Conservation (phyloP, 1,139 yeast genomes). For the Pichia sp. region DNA sequence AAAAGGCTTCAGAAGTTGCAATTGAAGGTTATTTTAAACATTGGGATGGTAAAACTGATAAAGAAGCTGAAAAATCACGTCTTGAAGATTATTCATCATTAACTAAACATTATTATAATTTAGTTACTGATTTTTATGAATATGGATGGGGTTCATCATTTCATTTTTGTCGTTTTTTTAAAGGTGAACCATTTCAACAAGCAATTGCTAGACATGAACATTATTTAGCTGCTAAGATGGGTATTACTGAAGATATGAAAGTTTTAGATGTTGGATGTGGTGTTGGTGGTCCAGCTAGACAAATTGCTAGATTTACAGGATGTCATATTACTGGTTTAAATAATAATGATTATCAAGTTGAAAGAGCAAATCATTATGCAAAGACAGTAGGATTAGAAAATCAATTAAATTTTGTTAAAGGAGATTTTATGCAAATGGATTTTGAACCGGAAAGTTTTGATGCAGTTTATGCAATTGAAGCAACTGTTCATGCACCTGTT, state of each 20-base stretch:
- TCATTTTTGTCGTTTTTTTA: conserved; percentile 92
- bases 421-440: conserved; percentile 99
- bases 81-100: conserved; percentile 79
- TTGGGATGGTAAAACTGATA: conserved; percentile 86
- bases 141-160: conserved; percentile 99
- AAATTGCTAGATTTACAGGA: conserved; percentile 86
- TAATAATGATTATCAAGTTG: conserved; percentile 95
- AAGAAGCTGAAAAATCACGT: conserved; percentile 67
- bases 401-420: conserved; percentile 83
- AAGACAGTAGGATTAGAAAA: conserved; percentile 56
- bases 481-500: conserved; percentile 96
- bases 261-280: conserved; percentile 99
- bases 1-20: conserved; percentile 76
- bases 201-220: conserved; percentile 98
- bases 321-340: conserved; percentile 85
- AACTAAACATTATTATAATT: conserved; percentile 93
- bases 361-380: conserved; percentile 84
- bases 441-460: conserved; percentile 85
- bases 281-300: conserved; percentile 99
- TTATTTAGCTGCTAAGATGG: conserved; percentile 83
- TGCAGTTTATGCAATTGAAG: conserved; percentile 97
- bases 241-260: conserved; percentile 68
- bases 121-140: conserved; percentile 95
- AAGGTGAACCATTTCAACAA: conserved; percentile 89
- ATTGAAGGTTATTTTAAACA: conserved; percentile 88